A percentile compares a stretch with the other conserved stretches of the same genome.
Evolutionary conservation across 352 stramenopile species (phyloP).

Genomic region (Globisporangium spinosum): DNA sequence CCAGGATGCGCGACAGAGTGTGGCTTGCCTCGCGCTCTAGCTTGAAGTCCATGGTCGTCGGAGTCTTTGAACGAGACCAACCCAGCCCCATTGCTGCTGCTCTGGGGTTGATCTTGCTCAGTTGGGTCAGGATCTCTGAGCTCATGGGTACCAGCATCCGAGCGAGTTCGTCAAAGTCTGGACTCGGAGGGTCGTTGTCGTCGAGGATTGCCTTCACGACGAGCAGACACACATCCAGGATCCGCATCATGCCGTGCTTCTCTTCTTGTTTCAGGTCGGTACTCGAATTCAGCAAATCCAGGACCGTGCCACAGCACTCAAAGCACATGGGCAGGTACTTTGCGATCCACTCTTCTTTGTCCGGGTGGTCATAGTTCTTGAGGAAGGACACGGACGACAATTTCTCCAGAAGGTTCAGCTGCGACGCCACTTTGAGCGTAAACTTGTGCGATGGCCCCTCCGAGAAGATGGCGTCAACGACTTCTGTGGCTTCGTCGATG

Average conservation of each 20-base stretch:
- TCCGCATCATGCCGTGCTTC: slow-evolving; percentile 39
- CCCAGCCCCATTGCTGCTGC: slow-evolving; percentile 18
- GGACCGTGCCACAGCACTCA: slow-evolving; percentile 60
- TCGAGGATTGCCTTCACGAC: slow-evolving; percentile 52
- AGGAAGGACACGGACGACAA: slow-evolving; percentile 39
- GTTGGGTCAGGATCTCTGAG: slow-evolving; percentile 46
- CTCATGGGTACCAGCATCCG: slow-evolving; percentile 53
- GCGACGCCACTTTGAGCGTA: slow-evolving; percentile 30
- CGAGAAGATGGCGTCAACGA: slow-evolving; percentile 46
- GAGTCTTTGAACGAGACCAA: slow-evolving; percentile 1
- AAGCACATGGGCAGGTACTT: slow-evolving; percentile 63
- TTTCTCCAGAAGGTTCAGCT: slow-evolving; percentile 46
- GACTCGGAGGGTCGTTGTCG: slow-evolving; percentile 35
- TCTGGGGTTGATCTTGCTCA: slow-evolving; percentile 27
- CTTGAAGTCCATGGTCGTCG: not conserved
- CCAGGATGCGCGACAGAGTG: slow-evolving; percentile 19
- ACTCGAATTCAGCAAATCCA: slow-evolving; percentile 39
- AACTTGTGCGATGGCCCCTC: slow-evolving; percentile 53
- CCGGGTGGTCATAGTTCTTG: slow-evolving; percentile 30
- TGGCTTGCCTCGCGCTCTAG: slow-evolving; percentile 2
- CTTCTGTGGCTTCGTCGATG: slow-evolving; percentile 34
- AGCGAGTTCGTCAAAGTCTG: slow-evolving; percentile 31
- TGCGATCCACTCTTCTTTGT: slow-evolving; percentile 56
- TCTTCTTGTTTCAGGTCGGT: slow-evolving; percentile 17
- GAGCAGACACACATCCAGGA: slow-evolving; percentile 58